Base-by-base conservation (phyloP, 1,284 basidiomycete species). In the Trichosporon sp. region DNA sequence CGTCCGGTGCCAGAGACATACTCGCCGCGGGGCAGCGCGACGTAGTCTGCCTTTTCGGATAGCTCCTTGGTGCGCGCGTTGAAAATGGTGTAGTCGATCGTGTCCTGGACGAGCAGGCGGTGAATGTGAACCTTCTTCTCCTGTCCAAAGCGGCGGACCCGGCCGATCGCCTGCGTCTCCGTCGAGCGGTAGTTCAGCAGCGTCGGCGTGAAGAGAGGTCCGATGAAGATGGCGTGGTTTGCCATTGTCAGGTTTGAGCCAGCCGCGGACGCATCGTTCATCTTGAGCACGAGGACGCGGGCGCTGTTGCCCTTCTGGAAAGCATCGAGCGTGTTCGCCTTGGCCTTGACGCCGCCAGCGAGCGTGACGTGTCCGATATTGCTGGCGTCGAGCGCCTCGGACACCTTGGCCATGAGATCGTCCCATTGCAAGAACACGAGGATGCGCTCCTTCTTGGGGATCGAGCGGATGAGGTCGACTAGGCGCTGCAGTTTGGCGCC, bases 401-500 rank as follows among this genome's bases (percentile, higher is more conserved):
- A 89, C 48, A 97, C 92, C 83, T 96, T 97, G 79, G 90, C 89
- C 87, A 92, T 92, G 73, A 98, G 87, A 81, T 97, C 96, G 8
- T 90, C 91, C 87, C 96, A 98, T 79, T 98, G 95, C 12, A 96
- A 91, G 83, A 98, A 98, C 68, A 98, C 89, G 51, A 98, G 88
- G 12, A 96, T 88, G 2, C 93, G 90, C 76, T 97, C 93, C 14
- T 90, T 86, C 75, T 88, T 87, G 1, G 91, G 90, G 31, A 96
- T 88, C 48, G 81, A 91, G 89, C 90, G 90, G 84, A 98, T 91
- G 74, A 97, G 84, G 38, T 91, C 85, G 38, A 96, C 89, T 68
- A 96, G 89, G 77, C 89, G 89, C 78, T 95, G 92, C 31, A 98
- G 86, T 84, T 98, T 98, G 85, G 90, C 90, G 7, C 95, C 95